phyloP scores from a whole-genome alignment of 2,329 filamentous ascomycete species.

The Thielaviopsis euricoi region DNA sequence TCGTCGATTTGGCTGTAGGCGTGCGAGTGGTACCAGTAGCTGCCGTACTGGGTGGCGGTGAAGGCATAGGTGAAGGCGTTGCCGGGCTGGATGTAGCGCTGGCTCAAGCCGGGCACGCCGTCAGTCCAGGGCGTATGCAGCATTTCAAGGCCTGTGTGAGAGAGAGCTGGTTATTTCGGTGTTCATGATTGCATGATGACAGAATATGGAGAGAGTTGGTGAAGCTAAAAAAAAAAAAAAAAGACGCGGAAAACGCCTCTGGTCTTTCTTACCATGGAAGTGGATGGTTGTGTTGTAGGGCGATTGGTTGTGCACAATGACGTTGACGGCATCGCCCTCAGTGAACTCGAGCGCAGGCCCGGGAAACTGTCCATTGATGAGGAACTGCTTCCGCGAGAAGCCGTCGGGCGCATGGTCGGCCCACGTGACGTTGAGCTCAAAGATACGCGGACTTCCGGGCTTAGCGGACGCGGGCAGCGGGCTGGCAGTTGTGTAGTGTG shows the following conservation, averaged over 20 bases:
- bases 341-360: conserved; percentile 40
- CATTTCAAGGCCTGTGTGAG: conserved; percentile 34
- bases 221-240: background rate
- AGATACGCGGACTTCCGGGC: conserved; percentile 8
- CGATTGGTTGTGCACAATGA: conserved; percentile 29
- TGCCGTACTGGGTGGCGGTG: conserved; percentile 38
- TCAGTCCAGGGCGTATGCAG: conserved; percentile 40
- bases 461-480: no score
- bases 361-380: conserved; percentile 45
- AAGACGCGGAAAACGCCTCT: no score
- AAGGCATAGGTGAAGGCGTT: conserved; percentile 35
- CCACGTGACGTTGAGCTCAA: conserved; percentile 21
- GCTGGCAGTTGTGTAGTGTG: no score
- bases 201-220: no score
- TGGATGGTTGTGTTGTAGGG: conserved; percentile 32
- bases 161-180: no score
- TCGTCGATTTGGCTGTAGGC: conserved; percentile 39
- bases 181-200: no score
- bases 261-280: conserved; percentile 26
- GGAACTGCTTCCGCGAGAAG: conserved; percentile 24
- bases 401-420: conserved; percentile 27
- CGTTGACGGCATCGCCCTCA: conserved; percentile 32
- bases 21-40: conserved; percentile 47
- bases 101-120: conserved; percentile 39
- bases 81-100: conserved; percentile 33